Percentiles rank a stretch among this genome's conserved stretches.
phyloP scores from a whole-genome alignment of 805 yeast species.

The Spencermartinsiella europaea region DNA sequence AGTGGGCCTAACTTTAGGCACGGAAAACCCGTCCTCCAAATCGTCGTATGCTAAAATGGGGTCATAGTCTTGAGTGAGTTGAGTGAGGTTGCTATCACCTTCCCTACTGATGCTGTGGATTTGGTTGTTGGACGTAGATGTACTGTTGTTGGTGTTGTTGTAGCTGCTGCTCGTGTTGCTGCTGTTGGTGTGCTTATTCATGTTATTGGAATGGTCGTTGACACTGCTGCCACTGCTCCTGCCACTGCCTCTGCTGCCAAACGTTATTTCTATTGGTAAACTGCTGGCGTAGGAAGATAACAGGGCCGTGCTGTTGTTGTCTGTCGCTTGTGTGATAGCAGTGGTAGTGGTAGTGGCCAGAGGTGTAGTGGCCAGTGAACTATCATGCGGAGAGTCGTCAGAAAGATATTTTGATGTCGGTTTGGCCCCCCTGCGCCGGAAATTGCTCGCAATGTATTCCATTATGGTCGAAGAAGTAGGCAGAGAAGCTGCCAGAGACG shows the following conservation, averaged over 20 bases:
- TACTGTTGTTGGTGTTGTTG: no score
- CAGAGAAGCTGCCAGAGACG: constrained; percentile 10
- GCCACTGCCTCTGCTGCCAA: neutral
- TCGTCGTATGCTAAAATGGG: neutral
- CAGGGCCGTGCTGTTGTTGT: neutral
- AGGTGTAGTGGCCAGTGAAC: neutral
- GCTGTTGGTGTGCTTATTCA: no score
- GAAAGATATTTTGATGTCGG: constrained; percentile 7
- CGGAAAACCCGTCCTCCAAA: neutral
- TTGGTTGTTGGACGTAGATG: no score
- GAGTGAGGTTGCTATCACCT: no score
- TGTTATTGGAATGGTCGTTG: no score
- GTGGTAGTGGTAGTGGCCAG: neutral
- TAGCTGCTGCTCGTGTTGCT: no score
- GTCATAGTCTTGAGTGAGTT: no score
- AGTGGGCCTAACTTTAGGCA: neutral
- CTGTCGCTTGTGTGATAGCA: neutral
- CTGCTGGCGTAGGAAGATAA: constrained; percentile 15
- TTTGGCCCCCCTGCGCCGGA: constrained; percentile 5
- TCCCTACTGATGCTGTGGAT: no score
- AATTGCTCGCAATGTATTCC: constrained; percentile 4
- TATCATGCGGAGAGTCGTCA: constrained; percentile 4
- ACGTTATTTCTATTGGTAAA: constrained; percentile 17
- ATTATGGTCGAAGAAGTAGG: constrained; percentile 1
- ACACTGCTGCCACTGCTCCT: neutral